Conservation (phyloP, 1,284 basidiomycete species). For the Rugosomyces carneus region DNA sequence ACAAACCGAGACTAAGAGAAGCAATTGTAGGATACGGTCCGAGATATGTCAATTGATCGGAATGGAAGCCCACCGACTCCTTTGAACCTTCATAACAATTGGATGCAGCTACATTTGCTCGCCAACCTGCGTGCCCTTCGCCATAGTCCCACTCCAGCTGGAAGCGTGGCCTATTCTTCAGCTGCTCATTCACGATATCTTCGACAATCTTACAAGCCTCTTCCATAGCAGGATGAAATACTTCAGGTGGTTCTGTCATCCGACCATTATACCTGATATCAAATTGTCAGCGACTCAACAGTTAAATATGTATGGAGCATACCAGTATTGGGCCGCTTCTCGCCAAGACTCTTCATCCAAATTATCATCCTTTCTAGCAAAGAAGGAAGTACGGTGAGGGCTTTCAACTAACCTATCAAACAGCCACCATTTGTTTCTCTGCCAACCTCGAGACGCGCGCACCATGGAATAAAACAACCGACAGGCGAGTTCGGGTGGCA, state of each 20-base stretch:
- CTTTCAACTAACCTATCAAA: slow-evolving; percentile 78
- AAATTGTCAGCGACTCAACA: background rate
- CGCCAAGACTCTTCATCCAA: slow-evolving; percentile 43
- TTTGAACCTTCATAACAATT: slow-evolving; percentile 87
- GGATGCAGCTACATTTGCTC: slow-evolving; percentile 86
- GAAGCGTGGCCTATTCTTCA: slow-evolving; percentile 57
- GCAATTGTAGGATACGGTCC: slow-evolving; percentile 93
- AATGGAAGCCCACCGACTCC: slow-evolving; percentile 84
- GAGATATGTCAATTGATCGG: slow-evolving; percentile 74
- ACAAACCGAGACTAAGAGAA: slow-evolving; percentile 80
- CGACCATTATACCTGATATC: slow-evolving; percentile 72
- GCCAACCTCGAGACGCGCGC: slow-evolving; percentile 57
- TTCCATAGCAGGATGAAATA: slow-evolving; percentile 71
- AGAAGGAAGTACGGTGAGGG: slow-evolving; percentile 80
- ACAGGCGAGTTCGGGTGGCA: slow-evolving; percentile 69
- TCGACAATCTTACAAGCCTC: slow-evolving; percentile 76
- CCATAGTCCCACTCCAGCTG: slow-evolving; percentile 65
- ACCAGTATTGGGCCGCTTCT: slow-evolving; percentile 67
- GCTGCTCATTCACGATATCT: slow-evolving; percentile 68
- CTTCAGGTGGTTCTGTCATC: slow-evolving; percentile 45
- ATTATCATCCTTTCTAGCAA: slow-evolving; percentile 44
- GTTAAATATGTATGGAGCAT: slow-evolving; percentile 7
- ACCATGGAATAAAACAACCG: slow-evolving; percentile 66
- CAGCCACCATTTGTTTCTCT: slow-evolving; percentile 78
- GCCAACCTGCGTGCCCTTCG: slow-evolving; percentile 50